phyloP scores from a whole-genome alignment of 164 flowering plant species.

The Protea cynaroides region DNA sequence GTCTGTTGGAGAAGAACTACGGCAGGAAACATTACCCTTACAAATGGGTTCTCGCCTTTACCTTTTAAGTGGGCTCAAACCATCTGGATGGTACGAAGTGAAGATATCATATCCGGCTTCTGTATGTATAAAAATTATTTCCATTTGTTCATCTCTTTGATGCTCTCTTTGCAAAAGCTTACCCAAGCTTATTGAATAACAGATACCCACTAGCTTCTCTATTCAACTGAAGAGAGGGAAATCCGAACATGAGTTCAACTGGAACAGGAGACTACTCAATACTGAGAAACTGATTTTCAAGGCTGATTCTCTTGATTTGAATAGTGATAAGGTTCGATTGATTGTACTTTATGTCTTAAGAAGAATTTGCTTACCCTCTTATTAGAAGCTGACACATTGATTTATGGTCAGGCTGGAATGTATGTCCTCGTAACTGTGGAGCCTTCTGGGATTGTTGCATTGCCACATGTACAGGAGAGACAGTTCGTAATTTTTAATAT shows the following conservation, averaged over 20 bases:
- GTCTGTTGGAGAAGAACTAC: conserved; percentile 66
- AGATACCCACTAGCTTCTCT: conserved; percentile 87
- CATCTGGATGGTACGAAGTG: conserved; percentile 84
- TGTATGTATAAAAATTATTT: conserved; percentile 46
- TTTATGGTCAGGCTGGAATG: conserved; percentile 29
- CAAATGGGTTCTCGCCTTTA: conserved; percentile 63
- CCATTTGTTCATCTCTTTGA: conserved; percentile 1
- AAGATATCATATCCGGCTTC: conserved; percentile 99
- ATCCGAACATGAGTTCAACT: conserved; percentile 22
- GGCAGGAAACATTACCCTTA: conserved; percentile 57
- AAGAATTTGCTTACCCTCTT: not conserved
- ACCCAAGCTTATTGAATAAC: conserved; percentile 7
- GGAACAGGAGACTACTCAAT: conserved; percentile 65
- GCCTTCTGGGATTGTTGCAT: conserved; percentile 84
- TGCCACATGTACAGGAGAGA: conserved; percentile 53
- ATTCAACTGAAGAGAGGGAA: conserved; percentile 43
- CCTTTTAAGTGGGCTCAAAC: conserved; percentile 57
- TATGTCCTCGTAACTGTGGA: conserved; percentile 63
- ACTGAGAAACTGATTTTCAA: conserved; percentile 84
- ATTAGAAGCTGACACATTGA: conserved; percentile 9
- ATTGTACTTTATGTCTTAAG: not conserved
- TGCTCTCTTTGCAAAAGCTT: conserved; percentile 5
- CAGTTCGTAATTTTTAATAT: conserved; percentile 61
- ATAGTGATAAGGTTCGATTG: conserved; percentile 26
- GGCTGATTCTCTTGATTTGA: conserved; percentile 30